phyloP scores from a whole-genome alignment of 164 flowering plant species.

The Berberis vulgaris region DNA sequence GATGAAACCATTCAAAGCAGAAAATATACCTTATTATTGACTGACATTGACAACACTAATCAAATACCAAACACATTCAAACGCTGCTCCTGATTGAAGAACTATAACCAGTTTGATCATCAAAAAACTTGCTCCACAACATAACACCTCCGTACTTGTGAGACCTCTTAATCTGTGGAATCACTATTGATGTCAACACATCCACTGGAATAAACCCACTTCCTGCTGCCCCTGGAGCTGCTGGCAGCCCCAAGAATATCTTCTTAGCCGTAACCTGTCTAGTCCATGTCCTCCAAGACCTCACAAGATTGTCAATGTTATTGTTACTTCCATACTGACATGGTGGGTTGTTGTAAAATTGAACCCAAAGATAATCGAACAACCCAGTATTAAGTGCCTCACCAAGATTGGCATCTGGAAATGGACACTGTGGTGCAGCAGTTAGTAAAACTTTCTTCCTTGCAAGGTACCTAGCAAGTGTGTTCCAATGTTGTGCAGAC shows the following conservation, averaged over 20 bases:
- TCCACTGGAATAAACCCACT: slow-evolving; percentile 40
- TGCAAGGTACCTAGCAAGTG: too few relatives aligned
- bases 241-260: slow-evolving; percentile 24
- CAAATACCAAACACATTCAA: too few relatives aligned
- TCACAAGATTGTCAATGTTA: not conserved
- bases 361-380: slow-evolving; percentile 24
- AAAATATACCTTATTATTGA: too few relatives aligned
- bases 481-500: not conserved
- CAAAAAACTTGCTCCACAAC: slow-evolving; percentile 44
- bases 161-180: slow-evolving; percentile 33
- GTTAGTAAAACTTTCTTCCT: slow-evolving; percentile 11
- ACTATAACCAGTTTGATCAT: slow-evolving; percentile 31
- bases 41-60: too few relatives aligned
- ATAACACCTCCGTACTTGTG: slow-evolving; percentile 53
- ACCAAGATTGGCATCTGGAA: slow-evolving; percentile 17
- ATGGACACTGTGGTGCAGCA: slow-evolving; percentile 28
- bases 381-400: slow-evolving; percentile 17
- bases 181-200: slow-evolving; percentile 26
- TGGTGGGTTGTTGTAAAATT: slow-evolving; percentile 21
- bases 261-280: slow-evolving; percentile 5
- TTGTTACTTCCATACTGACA: slow-evolving; percentile 15
- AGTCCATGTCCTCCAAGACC: slow-evolving; percentile 19
- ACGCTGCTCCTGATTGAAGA: slow-evolving; percentile 6
- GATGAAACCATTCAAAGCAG: too few relatives aligned
- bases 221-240: slow-evolving; percentile 32